Conservation (phyloP, 164 flowering plant species). For the Vitis cinerea region DNA sequence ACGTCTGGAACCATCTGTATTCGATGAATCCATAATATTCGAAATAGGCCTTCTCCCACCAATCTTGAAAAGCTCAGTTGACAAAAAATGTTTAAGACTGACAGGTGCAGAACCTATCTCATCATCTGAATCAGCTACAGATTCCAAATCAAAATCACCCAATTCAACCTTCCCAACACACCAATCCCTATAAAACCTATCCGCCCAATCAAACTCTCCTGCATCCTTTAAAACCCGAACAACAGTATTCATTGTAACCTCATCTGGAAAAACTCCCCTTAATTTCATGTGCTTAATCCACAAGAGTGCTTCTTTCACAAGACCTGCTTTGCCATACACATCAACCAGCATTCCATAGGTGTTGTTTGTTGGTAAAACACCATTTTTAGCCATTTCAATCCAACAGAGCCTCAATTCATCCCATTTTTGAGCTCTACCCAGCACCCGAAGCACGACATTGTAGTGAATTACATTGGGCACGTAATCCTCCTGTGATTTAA, state of each 20-base stretch:
- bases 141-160: constrained; percentile 57
- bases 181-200: constrained; percentile 76
- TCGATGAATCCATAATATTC: constrained; percentile 12
- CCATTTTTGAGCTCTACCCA: constrained; percentile 83
- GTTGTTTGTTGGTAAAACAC: constrained; percentile 70
- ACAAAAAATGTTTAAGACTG: constrained; percentile 70
- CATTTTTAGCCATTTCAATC: constrained; percentile 84
- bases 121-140: constrained; percentile 24
- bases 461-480: constrained; percentile 84
- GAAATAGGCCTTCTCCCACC: constrained; percentile 55
- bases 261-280: constrained; percentile 83
- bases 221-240: constrained; percentile 74
- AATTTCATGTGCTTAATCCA: constrained; percentile 87
- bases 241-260: constrained; percentile 81
- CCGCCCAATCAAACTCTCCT: constrained; percentile 68
- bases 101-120: constrained; percentile 30
- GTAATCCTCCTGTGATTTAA: constrained; percentile 70
- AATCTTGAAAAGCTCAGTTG: constrained; percentile 75
- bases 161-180: constrained; percentile 56
- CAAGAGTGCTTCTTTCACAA: constrained; percentile 73
- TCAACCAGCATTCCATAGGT: constrained; percentile 83
- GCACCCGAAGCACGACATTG: constrained; percentile 68
- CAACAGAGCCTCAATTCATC: constrained; percentile 83
- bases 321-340: constrained; percentile 89
- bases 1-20: constrained; percentile 20